Conservation (phyloP, 2,329 filamentous ascomycete species). For the Mycosphaerella arachidis region DNA sequence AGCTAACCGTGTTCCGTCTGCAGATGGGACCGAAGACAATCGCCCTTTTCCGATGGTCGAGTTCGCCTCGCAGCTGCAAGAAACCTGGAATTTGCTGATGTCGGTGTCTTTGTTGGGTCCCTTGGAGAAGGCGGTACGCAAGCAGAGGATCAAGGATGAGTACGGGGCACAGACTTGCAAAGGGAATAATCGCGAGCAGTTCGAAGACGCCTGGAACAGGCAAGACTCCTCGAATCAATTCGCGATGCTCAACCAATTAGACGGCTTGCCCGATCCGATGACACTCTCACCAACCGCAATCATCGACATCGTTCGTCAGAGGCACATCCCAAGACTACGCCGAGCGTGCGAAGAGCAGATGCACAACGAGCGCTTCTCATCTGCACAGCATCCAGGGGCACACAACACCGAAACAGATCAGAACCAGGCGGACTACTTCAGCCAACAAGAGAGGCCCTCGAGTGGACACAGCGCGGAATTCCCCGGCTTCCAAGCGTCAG, state of each 20-base stretch:
- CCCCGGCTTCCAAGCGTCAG: background rate
- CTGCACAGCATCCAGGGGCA: background rate
- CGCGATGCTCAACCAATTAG: background rate
- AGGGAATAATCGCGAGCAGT: background rate
- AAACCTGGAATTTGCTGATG: constrained; percentile 17
- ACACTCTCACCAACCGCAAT: background rate
- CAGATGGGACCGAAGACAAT: constrained; percentile 2
- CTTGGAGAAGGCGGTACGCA: constrained; percentile 20
- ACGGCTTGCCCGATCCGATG: background rate
- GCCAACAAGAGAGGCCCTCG: background rate
- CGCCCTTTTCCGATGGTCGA: constrained; percentile 11
- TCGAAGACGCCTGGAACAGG: background rate
- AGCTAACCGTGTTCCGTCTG: too few species aligned
- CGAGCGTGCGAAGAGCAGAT: constrained; percentile 1
- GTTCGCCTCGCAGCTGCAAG: constrained; percentile 21
- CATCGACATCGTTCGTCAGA: background rate
- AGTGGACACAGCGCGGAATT: background rate
- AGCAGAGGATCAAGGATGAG: constrained; percentile 1
- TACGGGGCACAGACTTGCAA: background rate
- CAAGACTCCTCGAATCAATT: background rate
- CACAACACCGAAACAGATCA: background rate
- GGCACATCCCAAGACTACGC: background rate
- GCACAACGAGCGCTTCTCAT: background rate
- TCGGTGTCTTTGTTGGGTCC: constrained; percentile 12
- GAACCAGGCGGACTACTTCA: background rate